Conservation (phyloP, 345 rosid species). For the Carallia brachiata region DNA sequence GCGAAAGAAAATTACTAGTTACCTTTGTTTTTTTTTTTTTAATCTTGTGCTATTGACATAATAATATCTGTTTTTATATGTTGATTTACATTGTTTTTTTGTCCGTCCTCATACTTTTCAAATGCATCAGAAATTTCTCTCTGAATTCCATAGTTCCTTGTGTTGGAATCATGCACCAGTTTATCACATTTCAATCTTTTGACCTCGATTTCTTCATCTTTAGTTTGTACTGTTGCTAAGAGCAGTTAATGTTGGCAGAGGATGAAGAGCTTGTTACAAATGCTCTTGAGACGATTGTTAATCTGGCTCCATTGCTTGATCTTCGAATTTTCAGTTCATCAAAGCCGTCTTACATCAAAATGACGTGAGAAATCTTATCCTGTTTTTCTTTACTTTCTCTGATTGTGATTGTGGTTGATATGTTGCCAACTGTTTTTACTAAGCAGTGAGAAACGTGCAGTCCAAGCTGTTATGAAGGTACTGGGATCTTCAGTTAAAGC, state of each 20-base stretch:
- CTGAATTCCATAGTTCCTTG: no score
- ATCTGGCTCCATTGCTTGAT: conserved; percentile 89
- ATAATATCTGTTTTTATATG: background rate
- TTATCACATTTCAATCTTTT: no score
- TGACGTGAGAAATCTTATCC: conserved; percentile 56
- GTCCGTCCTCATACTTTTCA: no score
- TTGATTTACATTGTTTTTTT: background rate
- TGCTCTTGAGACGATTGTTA: conserved; percentile 87
- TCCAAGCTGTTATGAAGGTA: conserved; percentile 86
- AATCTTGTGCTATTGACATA: background rate
- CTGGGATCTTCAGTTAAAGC: conserved; percentile 71
- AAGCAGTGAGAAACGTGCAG: conserved; percentile 84
- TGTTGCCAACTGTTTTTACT: conserved; percentile 22
- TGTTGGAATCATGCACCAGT: no score
- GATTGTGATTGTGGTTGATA: conserved; percentile 15
- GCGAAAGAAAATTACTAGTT: background rate
- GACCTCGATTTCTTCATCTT: background rate
- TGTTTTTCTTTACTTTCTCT: conserved; percentile 10
- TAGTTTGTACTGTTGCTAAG: conserved; percentile 10
- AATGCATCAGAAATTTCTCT: no score
- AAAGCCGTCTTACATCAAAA: conserved; percentile 76
- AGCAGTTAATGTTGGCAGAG: conserved; percentile 51
- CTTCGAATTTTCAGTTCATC: conserved; percentile 87
- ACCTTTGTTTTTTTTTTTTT: background rate
- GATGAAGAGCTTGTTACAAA: conserved; percentile 96